A percentile compares a stretch with the other conserved stretches of the same genome.
phyloP scores from a whole-genome alignment of 164 flowering plant species.

The Echeveria elegans region DNA sequence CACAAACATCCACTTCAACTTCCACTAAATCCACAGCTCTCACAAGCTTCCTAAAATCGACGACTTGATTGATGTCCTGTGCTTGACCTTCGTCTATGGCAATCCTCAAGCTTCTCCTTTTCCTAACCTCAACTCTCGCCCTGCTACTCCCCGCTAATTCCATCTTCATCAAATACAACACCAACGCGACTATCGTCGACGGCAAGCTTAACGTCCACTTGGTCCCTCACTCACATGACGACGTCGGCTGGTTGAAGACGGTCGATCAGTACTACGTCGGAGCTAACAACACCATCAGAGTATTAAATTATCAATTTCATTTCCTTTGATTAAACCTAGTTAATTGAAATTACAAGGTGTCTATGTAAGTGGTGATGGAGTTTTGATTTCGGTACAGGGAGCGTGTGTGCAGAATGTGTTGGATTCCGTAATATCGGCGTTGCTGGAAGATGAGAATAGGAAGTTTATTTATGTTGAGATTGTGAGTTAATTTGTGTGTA shows the following conservation, averaged over 20 bases:
- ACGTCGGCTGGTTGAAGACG: slow-evolving; percentile 92
- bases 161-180: slow-evolving; percentile 53
- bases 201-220: slow-evolving; percentile 76
- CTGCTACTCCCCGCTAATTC: slow-evolving; percentile 17
- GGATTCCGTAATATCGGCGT: slow-evolving; percentile 68
- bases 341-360: background rate
- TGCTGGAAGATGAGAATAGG: slow-evolving; percentile 72
- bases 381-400: slow-evolving; percentile 18
- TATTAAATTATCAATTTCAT: slow-evolving; percentile 10
- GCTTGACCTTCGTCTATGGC: slow-evolving; percentile 1
- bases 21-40: background rate
- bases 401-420: slow-evolving; percentile 80
- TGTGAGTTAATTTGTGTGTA: slow-evolving; percentile 19
- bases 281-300: slow-evolving; percentile 81
- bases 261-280: slow-evolving; percentile 87
- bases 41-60: background rate
- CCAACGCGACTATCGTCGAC: slow-evolving; percentile 34
- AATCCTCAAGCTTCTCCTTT: slow-evolving; percentile 1
- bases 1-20: background rate
- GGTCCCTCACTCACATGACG: slow-evolving; percentile 86
- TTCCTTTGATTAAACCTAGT: background rate
- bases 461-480: slow-evolving; percentile 74
- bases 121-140: slow-evolving; percentile 2
- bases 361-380: no score
- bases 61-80: background rate